phyloP scores from a whole-genome alignment of 495 filamentous ascomycete genomes.

The Chaetomidium leptoderma region DNA sequence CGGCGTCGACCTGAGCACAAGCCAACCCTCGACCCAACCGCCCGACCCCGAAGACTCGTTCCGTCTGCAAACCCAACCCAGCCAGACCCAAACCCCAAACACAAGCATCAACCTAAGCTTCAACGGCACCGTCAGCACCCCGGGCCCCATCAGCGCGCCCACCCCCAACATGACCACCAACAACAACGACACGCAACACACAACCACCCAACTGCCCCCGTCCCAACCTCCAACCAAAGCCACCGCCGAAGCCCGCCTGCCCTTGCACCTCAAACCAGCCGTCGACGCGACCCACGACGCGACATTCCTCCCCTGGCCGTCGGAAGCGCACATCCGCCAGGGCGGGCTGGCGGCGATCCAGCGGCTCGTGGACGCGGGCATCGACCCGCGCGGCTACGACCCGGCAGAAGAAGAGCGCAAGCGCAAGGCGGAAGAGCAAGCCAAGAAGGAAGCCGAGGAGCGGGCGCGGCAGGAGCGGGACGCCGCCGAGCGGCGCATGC shows the following conservation, averaged over 20 bases:
- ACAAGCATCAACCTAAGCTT: slow-evolving; percentile 23
- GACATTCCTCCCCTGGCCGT: slow-evolving; percentile 65
- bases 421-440: slow-evolving; percentile 37
- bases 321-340: slow-evolving; percentile 55
- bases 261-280: slow-evolving; percentile 39
- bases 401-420: slow-evolving; percentile 46
- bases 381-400: slow-evolving; percentile 53
- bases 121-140: slow-evolving; percentile 11
- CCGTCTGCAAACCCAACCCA: slow-evolving; percentile 3
- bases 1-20: slow-evolving; percentile 23
- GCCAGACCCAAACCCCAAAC: slow-evolving; percentile 17
- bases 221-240: slow-evolving; percentile 14
- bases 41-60: slow-evolving; percentile 11
- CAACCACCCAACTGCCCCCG: background rate
- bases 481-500: slow-evolving; percentile 38
- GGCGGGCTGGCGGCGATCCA: slow-evolving; percentile 61
- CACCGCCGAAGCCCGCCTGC: slow-evolving; percentile 28
- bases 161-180: slow-evolving; percentile 2
- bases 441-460: slow-evolving; percentile 34
- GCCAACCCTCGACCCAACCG: slow-evolving; percentile 11
- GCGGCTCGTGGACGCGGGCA: slow-evolving; percentile 51
- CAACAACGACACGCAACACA: background rate
- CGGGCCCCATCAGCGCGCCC: slow-evolving; percentile 1
- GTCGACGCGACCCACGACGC: slow-evolving; percentile 50
- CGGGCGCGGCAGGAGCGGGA: slow-evolving; percentile 37